Conservation (phyloP, 73 alveolate species). For the Stentor coeruleus region DNA sequence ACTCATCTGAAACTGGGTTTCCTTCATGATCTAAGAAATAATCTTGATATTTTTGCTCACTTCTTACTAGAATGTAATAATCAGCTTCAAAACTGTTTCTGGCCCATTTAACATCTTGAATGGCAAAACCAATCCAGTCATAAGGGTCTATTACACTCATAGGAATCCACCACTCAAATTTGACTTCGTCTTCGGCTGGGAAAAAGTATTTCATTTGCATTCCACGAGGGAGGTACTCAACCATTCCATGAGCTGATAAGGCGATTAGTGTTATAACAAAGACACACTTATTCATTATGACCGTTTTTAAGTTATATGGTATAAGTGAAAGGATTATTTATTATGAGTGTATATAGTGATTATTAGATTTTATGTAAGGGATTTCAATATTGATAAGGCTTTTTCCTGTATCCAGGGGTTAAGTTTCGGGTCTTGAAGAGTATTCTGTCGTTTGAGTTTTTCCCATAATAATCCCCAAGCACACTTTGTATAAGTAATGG, state of each 20-base stretch:
- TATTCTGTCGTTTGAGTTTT: neutral
- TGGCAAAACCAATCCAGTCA: neutral
- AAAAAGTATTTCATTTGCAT: neutral
- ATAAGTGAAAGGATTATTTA: too few species aligned
- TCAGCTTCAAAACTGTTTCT: neutral
- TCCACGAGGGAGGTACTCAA: neutral
- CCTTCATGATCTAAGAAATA: neutral
- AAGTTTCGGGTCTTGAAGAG: neutral
- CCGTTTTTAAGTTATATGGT: too few species aligned
- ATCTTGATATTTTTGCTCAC: neutral
- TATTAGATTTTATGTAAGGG: too few species aligned
- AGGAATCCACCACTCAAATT: neutral
- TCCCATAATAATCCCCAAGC: neutral
- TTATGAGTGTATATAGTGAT: too few species aligned
- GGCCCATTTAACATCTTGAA: neutral
- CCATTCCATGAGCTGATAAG: too few species aligned
- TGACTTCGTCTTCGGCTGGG: neutral
- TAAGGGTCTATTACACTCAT: neutral
- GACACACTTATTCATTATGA: too few species aligned
- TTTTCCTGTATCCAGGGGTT: neutral
- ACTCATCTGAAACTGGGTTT: neutral
- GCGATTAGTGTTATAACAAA: too few species aligned
- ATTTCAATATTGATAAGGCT: constrained; percentile 4
- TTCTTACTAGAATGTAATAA: neutral
- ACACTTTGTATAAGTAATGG: neutral